These are phyloP conservation scores for Rhodocollybia butyracea DNA, from an alignment of 768 basidiomycete species.

Conservation along the genomic window DNA sequence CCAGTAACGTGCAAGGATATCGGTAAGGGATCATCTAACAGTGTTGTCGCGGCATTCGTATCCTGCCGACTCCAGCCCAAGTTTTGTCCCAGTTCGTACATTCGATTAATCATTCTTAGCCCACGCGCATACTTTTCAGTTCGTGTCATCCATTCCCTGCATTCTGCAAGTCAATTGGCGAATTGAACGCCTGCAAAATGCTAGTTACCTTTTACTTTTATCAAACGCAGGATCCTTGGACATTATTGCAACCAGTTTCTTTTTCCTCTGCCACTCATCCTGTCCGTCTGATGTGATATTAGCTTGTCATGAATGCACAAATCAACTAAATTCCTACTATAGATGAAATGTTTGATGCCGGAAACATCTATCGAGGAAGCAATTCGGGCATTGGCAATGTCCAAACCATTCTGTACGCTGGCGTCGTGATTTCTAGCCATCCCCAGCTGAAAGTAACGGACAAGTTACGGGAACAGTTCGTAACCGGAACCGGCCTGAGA, in stretches of 20 bases:
- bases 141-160: conserved; percentile 36
- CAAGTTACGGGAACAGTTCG: neutral
- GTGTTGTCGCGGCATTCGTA: conserved; percentile 38
- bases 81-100: conserved; percentile 55
- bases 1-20: conserved; percentile 37
- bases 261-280: conserved; percentile 46
- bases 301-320: neutral
- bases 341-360: conserved; percentile 44
- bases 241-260: conserved; percentile 42
- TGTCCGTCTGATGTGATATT: conserved; percentile 37
- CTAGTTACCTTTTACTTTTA: conserved; percentile 47
- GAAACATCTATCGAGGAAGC: conserved; percentile 39
- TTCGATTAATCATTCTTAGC: conserved; percentile 48
- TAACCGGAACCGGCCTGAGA: neutral
- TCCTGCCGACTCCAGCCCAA: conserved; percentile 54
- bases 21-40: conserved; percentile 53
- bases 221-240: conserved; percentile 57
- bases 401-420: conserved; percentile 45
- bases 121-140: conserved; percentile 56
- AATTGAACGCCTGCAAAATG: neutral
- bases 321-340: conserved; percentile 36
- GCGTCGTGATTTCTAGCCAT: conserved; percentile 24
- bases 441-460: neutral
- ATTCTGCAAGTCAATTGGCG: neutral
- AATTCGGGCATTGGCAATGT: conserved; percentile 50